Conservation (phyloP, 2,329 filamentous ascomycete species). For the Fusarium sarcochroum region DNA sequence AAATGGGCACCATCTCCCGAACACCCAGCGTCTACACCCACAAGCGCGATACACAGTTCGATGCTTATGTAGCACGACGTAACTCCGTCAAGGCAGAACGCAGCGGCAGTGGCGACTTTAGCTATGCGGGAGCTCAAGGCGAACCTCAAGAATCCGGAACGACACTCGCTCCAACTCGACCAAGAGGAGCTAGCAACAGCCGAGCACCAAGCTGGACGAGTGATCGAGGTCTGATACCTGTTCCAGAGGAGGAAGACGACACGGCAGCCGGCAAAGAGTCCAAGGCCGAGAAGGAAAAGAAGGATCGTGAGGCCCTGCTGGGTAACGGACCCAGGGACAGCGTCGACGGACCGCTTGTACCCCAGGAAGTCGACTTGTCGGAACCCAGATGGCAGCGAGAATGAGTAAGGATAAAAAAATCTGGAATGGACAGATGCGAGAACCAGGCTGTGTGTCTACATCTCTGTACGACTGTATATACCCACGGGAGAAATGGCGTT, state of each 20-base stretch:
- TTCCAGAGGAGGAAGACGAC: conserved; percentile 57
- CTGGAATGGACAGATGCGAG: conserved; percentile 16
- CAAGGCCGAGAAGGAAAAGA: conserved; percentile 33
- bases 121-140: conserved; percentile 43
- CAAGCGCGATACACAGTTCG: conserved; percentile 63
- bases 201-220: conserved; percentile 55
- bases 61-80: conserved; percentile 59
- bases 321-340: conserved; percentile 44
- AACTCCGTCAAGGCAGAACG: conserved; percentile 46
- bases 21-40: conserved; percentile 58
- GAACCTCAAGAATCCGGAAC: conserved; percentile 29
- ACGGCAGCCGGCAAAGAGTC: conserved; percentile 30
- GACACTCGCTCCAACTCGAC: conserved; percentile 38
- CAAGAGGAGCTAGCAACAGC: conserved; percentile 47
- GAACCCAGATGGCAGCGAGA: conserved; percentile 49
- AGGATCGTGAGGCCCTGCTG: conserved; percentile 52
- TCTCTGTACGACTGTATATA: conserved; percentile 46
- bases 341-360: conserved; percentile 34
- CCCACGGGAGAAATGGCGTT: conserved; percentile 46
- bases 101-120: conserved; percentile 53
- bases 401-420: conserved; percentile 1
- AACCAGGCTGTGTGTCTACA: conserved; percentile 20
- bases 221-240: conserved; percentile 55
- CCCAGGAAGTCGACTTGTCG: conserved; percentile 47
- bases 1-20: conserved; percentile 42